Percentiles rank a stretch among this genome's conserved stretches.
Conservation (phyloP, 345 rosid species). For the Kernera saxatilis region DNA sequence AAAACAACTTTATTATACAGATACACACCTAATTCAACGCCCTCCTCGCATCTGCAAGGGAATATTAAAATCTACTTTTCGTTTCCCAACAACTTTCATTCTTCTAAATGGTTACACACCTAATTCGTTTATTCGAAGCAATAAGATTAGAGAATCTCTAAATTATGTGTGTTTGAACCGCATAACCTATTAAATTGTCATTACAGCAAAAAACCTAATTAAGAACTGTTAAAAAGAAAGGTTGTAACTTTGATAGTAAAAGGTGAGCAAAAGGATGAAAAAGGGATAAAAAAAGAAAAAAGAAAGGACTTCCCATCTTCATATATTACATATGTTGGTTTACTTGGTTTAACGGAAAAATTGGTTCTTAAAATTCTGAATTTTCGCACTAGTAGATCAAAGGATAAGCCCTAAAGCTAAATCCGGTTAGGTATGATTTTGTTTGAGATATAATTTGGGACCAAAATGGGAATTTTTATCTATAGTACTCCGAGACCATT, state of each 20-base stretch:
- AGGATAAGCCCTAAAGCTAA: background rate
- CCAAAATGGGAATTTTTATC: background rate
- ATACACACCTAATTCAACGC: background rate
- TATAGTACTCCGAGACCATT: conserved; percentile 1
- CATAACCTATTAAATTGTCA: background rate
- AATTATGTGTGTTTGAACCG: background rate
- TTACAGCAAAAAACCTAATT: background rate
- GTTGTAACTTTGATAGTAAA: background rate
- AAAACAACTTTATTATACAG: background rate
- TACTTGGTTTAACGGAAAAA: background rate
- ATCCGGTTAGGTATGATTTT: background rate
- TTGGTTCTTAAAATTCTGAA: background rate
- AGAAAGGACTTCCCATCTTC: background rate
- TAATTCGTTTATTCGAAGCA: background rate
- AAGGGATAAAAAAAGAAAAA: background rate
- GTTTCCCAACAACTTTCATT: background rate
- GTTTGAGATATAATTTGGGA: conserved; percentile 9
- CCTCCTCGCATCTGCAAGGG: no score
- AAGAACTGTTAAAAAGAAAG: background rate
- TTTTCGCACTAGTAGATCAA: background rate
- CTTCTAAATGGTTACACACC: background rate
- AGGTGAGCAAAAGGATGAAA: background rate
- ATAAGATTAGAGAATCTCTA: background rate
- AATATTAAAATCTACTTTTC: background rate
- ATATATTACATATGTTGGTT: background rate